Evolutionary conservation across 352 stramenopile species (phyloP), one percentile per base, ranked within the genome.

Genomic region (Phytopythium aichiense): DNA sequence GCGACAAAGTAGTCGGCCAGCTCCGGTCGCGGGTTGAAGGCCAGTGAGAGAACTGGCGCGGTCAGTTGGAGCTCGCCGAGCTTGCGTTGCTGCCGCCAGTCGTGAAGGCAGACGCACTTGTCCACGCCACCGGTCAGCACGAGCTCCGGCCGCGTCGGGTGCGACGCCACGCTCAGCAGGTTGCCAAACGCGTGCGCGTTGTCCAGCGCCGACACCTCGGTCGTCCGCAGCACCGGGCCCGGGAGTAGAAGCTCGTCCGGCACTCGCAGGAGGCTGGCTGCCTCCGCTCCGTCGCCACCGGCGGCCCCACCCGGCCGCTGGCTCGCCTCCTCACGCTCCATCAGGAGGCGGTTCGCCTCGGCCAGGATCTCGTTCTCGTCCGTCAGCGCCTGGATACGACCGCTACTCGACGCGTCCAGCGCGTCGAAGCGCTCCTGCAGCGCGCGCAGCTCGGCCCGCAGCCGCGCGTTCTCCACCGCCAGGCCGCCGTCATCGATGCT

Each of bases 331-430:
- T 76, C 73, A 50, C 88, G 82, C 54, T 92, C 75, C 45, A 83
- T 68, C 28, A 95, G 58, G 13, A 87, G 43, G 46, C 74, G 72
- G 70, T 94, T 95, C 25, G 79, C 78, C 46, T 95, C 86, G 12
- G 79, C 79, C 13, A 94, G 69, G 22, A 85, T 42, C 56, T 94
- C 85, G 55, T 85, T 89, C 64, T 94, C 85, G 50, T 94, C 81
- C 12, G 76, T 81, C 30, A 94, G 60, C 23, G 65, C 37, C 43
- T 85, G 73, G 48, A 92, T 92, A 38, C 76, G 54, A 61, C 72
- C 56, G 20, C 58, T 67, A 11, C 62, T 77, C 4, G 67, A 59
- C 1, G 49, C 65, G 6, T 74, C 54, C 23, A 91, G 68, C 20
- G 51, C 64, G 16, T 84, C 74, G 61, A 81, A 90, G 52, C 79